Conservation (phyloP, 306 rosid genomes). For the Casuarina glauca region DNA sequence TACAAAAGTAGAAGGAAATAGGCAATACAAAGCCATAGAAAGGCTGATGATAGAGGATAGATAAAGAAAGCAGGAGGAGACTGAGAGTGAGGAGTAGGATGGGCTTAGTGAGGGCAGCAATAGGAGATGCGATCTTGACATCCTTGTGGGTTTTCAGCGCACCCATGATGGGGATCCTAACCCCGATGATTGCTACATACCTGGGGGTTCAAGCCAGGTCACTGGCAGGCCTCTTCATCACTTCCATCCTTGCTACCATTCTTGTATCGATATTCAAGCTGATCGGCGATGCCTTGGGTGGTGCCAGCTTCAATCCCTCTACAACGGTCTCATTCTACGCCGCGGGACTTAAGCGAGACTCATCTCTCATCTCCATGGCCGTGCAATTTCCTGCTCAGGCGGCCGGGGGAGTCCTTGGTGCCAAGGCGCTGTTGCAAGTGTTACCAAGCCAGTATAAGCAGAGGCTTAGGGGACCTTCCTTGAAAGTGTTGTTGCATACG, state of each 20-base stretch:
- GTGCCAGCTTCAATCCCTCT: constrained; percentile 56
- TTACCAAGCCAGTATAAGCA: constrained; percentile 37
- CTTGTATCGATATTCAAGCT: constrained; percentile 26
- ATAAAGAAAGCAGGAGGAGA: background rate
- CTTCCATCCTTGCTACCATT: constrained; percentile 31
- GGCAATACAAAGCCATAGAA: background rate
- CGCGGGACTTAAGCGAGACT: constrained; percentile 32
- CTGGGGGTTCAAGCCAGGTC: constrained; percentile 39
- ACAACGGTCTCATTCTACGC: constrained; percentile 38
- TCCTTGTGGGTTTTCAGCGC: constrained; percentile 45
- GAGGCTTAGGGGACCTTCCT: constrained; percentile 52
- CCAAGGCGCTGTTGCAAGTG: constrained; percentile 33
- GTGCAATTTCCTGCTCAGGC: constrained; percentile 52
- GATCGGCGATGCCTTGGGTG: constrained; percentile 40
- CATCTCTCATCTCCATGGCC: constrained; percentile 39
- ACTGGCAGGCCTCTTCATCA: constrained; percentile 39
- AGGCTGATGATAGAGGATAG: background rate
- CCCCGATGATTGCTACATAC: constrained; percentile 25
- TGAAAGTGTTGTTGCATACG: constrained; percentile 55
- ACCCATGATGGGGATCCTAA: constrained; percentile 37
- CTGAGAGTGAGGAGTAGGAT: constrained; percentile 11
- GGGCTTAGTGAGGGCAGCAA: constrained; percentile 37
- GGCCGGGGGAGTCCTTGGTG: constrained; percentile 46
- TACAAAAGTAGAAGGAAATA: background rate
- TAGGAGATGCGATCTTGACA: constrained; percentile 51